A percentile compares a stretch with the other conserved stretches of the same genome.
Evolutionary conservation across 768 basidiomycete species (phyloP).

Genomic region (Udeniomyces megalosporus): DNA sequence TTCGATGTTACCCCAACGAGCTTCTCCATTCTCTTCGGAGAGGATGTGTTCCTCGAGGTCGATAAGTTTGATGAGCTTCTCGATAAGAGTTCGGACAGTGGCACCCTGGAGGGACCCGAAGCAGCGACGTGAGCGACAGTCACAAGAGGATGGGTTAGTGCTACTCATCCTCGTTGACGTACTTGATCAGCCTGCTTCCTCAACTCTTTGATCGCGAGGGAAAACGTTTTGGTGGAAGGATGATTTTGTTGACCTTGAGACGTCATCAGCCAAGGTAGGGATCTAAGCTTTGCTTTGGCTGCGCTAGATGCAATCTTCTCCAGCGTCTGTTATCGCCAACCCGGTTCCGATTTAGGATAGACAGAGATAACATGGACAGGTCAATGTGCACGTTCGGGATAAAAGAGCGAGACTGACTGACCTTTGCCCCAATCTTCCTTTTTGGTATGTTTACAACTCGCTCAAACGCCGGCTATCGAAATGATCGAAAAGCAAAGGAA

Average conservation of each 20-base stretch:
- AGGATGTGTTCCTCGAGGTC: slow-evolving; percentile 55
- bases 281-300: background rate
- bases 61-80: slow-evolving; percentile 40
- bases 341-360: too few species aligned
- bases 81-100: slow-evolving; percentile 49
- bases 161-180: background rate
- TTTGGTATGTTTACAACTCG: slow-evolving; percentile 59
- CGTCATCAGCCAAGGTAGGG: too few species aligned
- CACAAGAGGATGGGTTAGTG: background rate
- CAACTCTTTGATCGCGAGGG: background rate
- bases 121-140: too few species aligned
- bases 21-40: slow-evolving; percentile 51
- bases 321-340: background rate
- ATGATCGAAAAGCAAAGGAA: slow-evolving; percentile 34
- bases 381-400: too few species aligned
- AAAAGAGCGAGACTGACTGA: too few species aligned
- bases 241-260: too few species aligned
- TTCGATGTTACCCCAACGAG: slow-evolving; percentile 69
- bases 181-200: background rate
- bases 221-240: too few species aligned
- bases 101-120: slow-evolving; percentile 34
- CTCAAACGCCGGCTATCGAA: slow-evolving; percentile 48
- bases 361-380: too few species aligned
- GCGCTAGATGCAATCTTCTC: background rate
- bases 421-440: slow-evolving; percentile 64